Evolutionary conservation across 768 basidiomycete genomes (phyloP).

Genomic region (Chalciporus pseudorubinellus): DNA sequence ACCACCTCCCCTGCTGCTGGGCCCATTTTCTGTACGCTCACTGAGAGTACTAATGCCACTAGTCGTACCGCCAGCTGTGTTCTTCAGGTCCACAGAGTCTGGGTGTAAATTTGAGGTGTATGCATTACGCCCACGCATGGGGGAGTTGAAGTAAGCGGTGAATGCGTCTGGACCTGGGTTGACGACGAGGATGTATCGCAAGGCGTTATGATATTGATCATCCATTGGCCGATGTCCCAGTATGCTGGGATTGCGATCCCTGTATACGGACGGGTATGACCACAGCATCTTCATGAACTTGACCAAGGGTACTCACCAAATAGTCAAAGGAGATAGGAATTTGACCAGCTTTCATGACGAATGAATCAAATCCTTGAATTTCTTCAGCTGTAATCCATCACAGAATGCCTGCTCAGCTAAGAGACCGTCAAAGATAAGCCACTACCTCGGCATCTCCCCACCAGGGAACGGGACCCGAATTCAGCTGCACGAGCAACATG

Average conservation of each 20-base stretch:
- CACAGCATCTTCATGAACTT: not conserved
- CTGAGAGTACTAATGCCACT: too few relatives aligned
- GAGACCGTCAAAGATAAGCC: slow-evolving; percentile 19
- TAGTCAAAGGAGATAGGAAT: slow-evolving; percentile 4
- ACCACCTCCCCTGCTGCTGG: too few relatives aligned
- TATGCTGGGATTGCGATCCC: slow-evolving; percentile 1
- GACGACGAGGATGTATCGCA: not conserved
- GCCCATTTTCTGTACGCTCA: too few relatives aligned
- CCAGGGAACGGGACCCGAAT: slow-evolving; percentile 39
- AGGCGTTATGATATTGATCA: not conserved
- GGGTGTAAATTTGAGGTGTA: too few relatives aligned
- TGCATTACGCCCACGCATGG: too few relatives aligned
- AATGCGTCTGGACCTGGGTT: too few relatives aligned
- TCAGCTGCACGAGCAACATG: slow-evolving; percentile 40
- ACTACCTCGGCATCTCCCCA: slow-evolving; percentile 6
- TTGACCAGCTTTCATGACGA: not conserved
- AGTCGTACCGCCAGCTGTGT: too few relatives aligned
- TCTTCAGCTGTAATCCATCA: slow-evolving; percentile 43
- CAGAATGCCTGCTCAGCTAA: slow-evolving; percentile 32
- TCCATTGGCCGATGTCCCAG: slow-evolving; percentile 3
- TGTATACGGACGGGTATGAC: slow-evolving; percentile 7
- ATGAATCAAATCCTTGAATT: slow-evolving; percentile 11
- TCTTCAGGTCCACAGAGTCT: too few relatives aligned
- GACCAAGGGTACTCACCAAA: slow-evolving; percentile 16
- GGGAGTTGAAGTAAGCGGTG: too few relatives aligned